Conservation (phyloP, 352 stramenopile genomes). For the Pythium apleroticum region DNA sequence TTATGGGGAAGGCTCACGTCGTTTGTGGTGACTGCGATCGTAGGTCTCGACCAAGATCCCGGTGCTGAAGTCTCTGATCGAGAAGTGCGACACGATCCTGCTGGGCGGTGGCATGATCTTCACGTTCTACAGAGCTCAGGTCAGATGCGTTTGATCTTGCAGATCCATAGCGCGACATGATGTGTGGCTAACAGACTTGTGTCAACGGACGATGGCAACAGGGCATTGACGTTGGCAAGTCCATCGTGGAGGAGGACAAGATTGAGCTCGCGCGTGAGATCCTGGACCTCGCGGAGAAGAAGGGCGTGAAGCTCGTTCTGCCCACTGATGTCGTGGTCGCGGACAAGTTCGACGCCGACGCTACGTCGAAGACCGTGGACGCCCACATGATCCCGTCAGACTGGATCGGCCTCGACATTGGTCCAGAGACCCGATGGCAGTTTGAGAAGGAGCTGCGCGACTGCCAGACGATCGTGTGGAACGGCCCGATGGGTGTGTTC, state of each 20-base stretch:
- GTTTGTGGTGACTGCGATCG: neutral
- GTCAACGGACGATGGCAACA: no score
- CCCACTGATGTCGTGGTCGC: conserved; percentile 94
- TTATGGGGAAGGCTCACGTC: neutral
- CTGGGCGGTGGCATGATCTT: conserved; percentile 97
- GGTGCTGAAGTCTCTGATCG: conserved; percentile 94
- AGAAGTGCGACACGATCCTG: conserved; percentile 96
- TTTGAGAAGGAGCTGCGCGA: conserved; percentile 87
- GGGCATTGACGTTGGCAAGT: conserved; percentile 93
- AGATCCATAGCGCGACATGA: neutral
- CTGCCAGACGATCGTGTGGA: conserved; percentile 94
- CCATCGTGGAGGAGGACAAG: conserved; percentile 94
- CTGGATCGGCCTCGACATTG: conserved; percentile 95
- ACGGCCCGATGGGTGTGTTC: conserved; percentile 98
- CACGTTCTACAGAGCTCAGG: conserved; percentile 96
- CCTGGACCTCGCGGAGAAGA: conserved; percentile 84
- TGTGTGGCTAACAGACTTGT: no score
- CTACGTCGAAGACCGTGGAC: conserved; percentile 52
- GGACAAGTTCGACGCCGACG: conserved; percentile 82
- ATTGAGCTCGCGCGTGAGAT: conserved; percentile 93
- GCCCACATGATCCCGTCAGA: conserved; percentile 92
- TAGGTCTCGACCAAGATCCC: conserved; percentile 92
- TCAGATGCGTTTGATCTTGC: conserved; percentile 10
- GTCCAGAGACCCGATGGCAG: conserved; percentile 47
- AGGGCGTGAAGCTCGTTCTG: conserved; percentile 89